Percentiles rank a stretch among this genome's conserved stretches.
Conservation (phyloP, 208 protist species). For the Phytomonas francai region DNA sequence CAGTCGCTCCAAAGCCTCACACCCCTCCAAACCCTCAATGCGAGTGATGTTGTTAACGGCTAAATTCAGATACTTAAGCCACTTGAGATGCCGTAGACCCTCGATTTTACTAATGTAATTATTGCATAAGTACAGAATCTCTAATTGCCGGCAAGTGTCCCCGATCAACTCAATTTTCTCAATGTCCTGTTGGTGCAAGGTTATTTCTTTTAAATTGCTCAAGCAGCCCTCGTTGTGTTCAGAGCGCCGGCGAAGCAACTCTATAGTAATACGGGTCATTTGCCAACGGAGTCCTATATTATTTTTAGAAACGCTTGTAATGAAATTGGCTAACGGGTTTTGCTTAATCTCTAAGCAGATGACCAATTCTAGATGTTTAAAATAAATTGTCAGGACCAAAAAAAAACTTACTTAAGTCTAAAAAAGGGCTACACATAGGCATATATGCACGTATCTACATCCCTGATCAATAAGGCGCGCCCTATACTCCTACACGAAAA, state of each 20-base stretch:
- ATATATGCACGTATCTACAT: constrained; percentile 10
- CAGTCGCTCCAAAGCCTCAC: constrained; percentile 92
- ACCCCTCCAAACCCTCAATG: constrained; percentile 91
- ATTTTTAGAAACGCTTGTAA: not conserved
- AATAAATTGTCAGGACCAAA: constrained; percentile 5
- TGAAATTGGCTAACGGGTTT: too few species aligned
- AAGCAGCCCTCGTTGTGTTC: constrained; percentile 97
- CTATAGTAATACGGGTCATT: constrained; percentile 87
- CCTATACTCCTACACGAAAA: too few species aligned
- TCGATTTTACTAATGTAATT: constrained; percentile 95
- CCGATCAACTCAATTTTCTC: constrained; percentile 88
- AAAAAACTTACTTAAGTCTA: constrained; percentile 10
- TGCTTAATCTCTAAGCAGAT: too few species aligned
- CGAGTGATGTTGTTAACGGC: constrained; percentile 94
- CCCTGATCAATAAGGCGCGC: too few species aligned
- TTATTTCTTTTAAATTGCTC: constrained; percentile 91
- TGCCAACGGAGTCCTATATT: not conserved
- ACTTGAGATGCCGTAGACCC: constrained; percentile 91
- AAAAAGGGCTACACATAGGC: constrained; percentile 4
- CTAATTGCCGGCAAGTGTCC: constrained; percentile 80
- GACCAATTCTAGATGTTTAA: not conserved
- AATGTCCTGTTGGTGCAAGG: constrained; percentile 96
- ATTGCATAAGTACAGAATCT: constrained; percentile 96
- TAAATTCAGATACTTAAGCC: constrained; percentile 96
- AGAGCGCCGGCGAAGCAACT: constrained; percentile 91